Conservation (phyloP, 805 yeast species). For the Torulaspora quercuum region DNA sequence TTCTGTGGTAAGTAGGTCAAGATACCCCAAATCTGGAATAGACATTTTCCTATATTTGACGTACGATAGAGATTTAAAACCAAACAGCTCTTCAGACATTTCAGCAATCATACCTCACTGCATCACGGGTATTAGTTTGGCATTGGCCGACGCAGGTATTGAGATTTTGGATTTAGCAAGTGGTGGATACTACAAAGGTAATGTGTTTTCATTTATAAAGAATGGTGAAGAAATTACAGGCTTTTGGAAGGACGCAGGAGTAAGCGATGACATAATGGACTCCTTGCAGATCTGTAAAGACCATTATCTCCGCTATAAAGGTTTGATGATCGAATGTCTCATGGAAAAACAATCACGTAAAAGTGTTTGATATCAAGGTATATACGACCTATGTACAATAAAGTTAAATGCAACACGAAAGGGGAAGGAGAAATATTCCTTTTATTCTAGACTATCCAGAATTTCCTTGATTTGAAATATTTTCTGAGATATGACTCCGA, state of each 20-base stretch:
- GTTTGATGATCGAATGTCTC: conserved; percentile 22
- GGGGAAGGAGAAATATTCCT: background rate
- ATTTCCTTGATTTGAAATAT: conserved; percentile 31
- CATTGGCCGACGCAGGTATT: conserved; percentile 80
- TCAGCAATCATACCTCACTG: conserved; percentile 41
- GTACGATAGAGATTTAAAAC: conserved; percentile 33
- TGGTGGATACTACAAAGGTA: conserved; percentile 48
- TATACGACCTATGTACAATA: too few species aligned
- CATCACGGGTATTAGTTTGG: conserved; percentile 50
- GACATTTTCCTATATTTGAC: conserved; percentile 71
- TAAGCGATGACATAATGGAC: conserved; percentile 18
- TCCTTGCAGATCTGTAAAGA: conserved; percentile 45
- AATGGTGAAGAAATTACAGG: conserved; percentile 60
- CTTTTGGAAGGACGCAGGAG: conserved; percentile 47
- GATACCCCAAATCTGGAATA: conserved; percentile 88
- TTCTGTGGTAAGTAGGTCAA: conserved; percentile 46
- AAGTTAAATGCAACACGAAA: too few species aligned
- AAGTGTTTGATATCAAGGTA: conserved; percentile 1
- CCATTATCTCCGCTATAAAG: conserved; percentile 24
- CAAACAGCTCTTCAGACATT: conserved; percentile 34
- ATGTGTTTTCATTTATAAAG: conserved; percentile 51
- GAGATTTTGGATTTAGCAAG: conserved; percentile 76
- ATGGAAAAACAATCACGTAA: conserved; percentile 9
- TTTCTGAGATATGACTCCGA: conserved; percentile 28
- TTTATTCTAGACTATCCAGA: conserved; percentile 26